phyloP scores from a whole-genome alignment of 257 asterid genomes.

The Scutellaria minor region DNA sequence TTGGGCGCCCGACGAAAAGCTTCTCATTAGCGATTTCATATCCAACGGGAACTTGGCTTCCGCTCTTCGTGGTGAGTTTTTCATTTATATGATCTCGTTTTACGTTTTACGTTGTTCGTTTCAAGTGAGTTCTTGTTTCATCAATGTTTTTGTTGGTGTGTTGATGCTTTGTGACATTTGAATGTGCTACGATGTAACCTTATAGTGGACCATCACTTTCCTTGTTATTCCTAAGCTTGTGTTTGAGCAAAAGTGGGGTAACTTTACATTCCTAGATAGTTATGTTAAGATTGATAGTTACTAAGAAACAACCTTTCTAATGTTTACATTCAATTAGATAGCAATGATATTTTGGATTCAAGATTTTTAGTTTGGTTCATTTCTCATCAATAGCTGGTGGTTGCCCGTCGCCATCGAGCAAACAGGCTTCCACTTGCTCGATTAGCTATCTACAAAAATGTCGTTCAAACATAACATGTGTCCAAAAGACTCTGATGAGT shows the following conservation, averaged over 20 bases:
- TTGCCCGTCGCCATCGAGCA: slow-evolving; percentile 11
- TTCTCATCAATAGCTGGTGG: slow-evolving; percentile 29
- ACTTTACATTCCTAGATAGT: slow-evolving; percentile 26
- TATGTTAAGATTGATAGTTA: slow-evolving; percentile 12
- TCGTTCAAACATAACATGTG: too few relatives aligned
- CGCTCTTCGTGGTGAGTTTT: slow-evolving; percentile 77
- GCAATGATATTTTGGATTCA: background rate
- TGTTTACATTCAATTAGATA: slow-evolving; percentile 16
- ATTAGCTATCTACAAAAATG: too few relatives aligned
- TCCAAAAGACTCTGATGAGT: too few relatives aligned
- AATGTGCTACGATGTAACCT: slow-evolving; percentile 24
- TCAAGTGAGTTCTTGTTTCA: slow-evolving; percentile 21
- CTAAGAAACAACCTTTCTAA: slow-evolving; percentile 22
- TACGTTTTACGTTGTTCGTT: background rate
- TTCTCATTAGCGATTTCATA: slow-evolving; percentile 90
- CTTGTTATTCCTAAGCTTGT: slow-evolving; percentile 21
- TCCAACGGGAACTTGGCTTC: slow-evolving; percentile 87
- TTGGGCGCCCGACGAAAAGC: slow-evolving; percentile 97
- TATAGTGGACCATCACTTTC: slow-evolving; percentile 29
- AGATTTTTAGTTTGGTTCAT: slow-evolving; percentile 32
- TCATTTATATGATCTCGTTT: background rate
- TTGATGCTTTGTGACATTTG: slow-evolving; percentile 8
- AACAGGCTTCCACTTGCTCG: background rate
- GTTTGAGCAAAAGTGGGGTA: slow-evolving; percentile 1
- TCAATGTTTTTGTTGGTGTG: slow-evolving; percentile 16